These are phyloP conservation scores for Abrus pulchellus DNA, from an alignment of 306 rosid genomes.

Conservation along the genomic window DNA sequence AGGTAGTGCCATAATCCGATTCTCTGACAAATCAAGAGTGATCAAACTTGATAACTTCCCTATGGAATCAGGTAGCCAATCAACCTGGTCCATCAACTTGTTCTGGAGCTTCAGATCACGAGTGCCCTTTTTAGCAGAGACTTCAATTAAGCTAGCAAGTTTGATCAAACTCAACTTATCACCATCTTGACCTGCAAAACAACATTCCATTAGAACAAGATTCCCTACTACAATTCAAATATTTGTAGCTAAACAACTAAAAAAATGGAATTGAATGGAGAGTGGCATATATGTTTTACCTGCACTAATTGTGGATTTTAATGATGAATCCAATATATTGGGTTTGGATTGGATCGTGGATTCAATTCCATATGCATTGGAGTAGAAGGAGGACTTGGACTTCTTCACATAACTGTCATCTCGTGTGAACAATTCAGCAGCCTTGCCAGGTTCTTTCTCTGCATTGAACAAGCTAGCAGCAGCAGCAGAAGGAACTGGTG, in stretches of 20 bases:
- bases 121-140: slow-evolving; percentile 76
- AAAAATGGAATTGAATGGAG: slow-evolving; percentile 17
- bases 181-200: slow-evolving; percentile 76
- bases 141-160: slow-evolving; percentile 83
- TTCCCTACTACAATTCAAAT: slow-evolving; percentile 25
- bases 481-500: slow-evolving; percentile 40
- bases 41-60: slow-evolving; percentile 82
- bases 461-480: slow-evolving; percentile 49
- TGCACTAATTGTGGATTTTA: slow-evolving; percentile 54
- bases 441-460: slow-evolving; percentile 51
- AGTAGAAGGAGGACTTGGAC: slow-evolving; percentile 57
- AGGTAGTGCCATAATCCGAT: slow-evolving; percentile 74
- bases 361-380: slow-evolving; percentile 64
- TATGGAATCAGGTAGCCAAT: slow-evolving; percentile 87
- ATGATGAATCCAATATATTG: slow-evolving; percentile 68
- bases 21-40: slow-evolving; percentile 86
- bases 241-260: slow-evolving; percentile 10
- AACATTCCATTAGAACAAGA: slow-evolving; percentile 41
- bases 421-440: slow-evolving; percentile 57
- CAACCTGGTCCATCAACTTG: slow-evolving; percentile 81
- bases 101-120: slow-evolving; percentile 68
- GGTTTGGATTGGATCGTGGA: slow-evolving; percentile 59
- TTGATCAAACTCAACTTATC: slow-evolving; percentile 82
- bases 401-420: slow-evolving; percentile 81
- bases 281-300: slow-evolving; percentile 52